Evolutionary conservation across 108 stramenopile species (phyloP), one percentile per base, ranked within the genome.

Genomic region (Nannochloropsis gaditana): DNA sequence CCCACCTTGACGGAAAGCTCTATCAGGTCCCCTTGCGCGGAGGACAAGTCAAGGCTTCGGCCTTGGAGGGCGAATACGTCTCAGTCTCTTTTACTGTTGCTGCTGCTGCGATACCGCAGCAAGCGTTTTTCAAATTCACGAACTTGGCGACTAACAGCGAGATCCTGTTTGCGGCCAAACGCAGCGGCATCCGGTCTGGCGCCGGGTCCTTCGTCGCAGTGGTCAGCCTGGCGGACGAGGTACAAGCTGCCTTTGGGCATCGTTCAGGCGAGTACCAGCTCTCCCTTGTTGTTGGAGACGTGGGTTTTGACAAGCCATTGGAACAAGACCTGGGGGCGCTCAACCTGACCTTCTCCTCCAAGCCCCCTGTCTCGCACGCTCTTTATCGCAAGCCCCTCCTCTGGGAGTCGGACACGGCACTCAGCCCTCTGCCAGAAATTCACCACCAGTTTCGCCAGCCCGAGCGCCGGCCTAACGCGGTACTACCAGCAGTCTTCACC

Each of bases 401-500:
- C 19, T 73, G 59, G 59, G 59, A 73, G 19, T 73, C 59, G 15
- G 59, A 73, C 59, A 73, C 59, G 59, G 59, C 59, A n/a, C 59
- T 73, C n/a, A n/a, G 19, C n/a, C 59, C 59, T 73, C 59, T 73
- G 4, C 59, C 59, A 0, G 59, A 73, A n/a, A 73, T 73, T 6
- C 8, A 73, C 59, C 59, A 73, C n/a, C 59, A 73, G n/a, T 73
- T 73, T n/a, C 59, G 59, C 59, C 59, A n/a, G n/a, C 59, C 59
- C n/a, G 59, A 73, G n/a, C 15, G n/a, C 15, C 59, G 59, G n/a
- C 59, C 59, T n/a, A 73, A 73, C n/a, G 19, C 59, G 4, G 59
- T 73, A 15, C n/a, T 73, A n/a, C 59, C 59, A 15, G 59, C 59
- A 4, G 59, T 2, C 15, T 73, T 73, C n/a, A 73, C 59, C 59